Percentiles rank a stretch among this genome's conserved stretches.
Evolutionary conservation across 2,329 filamentous ascomycete species (phyloP).

Genomic region (Pseudogymnoascus sp.): DNA sequence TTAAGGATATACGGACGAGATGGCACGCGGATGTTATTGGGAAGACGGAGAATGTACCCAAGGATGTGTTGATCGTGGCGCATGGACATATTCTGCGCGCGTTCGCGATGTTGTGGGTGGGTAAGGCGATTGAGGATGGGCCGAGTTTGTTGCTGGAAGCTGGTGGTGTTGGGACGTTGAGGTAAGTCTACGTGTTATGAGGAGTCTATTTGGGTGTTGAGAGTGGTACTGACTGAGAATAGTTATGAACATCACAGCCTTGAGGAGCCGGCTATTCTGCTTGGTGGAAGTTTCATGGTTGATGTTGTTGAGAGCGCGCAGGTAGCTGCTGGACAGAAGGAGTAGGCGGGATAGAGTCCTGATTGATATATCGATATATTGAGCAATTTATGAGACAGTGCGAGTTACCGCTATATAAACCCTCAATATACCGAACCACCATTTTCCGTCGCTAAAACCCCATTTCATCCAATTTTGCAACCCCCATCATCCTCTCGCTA

Average conservation of each 20-base stretch:
- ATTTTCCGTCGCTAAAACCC: background rate
- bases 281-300: conserved; percentile 61
- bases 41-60: conserved; percentile 38
- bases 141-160: conserved; percentile 79
- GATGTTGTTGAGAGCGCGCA: conserved; percentile 19
- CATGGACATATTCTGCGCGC: conserved; percentile 85
- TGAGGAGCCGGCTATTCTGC: conserved; percentile 68
- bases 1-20: conserved; percentile 60
- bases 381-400: background rate
- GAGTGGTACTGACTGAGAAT: background rate
- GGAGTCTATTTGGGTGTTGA: background rate
- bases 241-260: conserved; percentile 72
- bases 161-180: conserved; percentile 73
- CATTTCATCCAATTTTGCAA: background rate
- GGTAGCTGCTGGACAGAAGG: background rate
- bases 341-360: background rate
- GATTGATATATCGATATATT: background rate
- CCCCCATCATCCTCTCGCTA: background rate
- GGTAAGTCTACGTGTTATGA: conserved; percentile 44
- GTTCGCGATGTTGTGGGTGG: conserved; percentile 80
- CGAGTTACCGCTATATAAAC: background rate
- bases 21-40: conserved; percentile 57
- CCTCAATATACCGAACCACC: background rate
- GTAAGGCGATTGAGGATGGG: conserved; percentile 63
- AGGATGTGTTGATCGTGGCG: conserved; percentile 72